These are phyloP conservation scores for Nicotiana rustica DNA, from an alignment of 305 asterid species.

Conservation along the genomic window DNA sequence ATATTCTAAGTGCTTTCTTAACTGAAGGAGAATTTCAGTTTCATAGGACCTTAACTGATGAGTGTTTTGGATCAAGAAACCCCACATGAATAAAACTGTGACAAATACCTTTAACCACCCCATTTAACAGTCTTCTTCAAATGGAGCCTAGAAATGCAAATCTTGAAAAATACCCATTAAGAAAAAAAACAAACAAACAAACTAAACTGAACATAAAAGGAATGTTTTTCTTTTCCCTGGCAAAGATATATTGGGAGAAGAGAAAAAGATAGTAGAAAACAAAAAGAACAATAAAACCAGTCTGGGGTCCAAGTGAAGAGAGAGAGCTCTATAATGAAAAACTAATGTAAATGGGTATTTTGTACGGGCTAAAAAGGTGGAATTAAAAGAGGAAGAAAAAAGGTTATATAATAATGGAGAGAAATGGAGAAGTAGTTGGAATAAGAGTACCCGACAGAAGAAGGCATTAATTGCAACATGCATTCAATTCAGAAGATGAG, in stretches of 20 bases:
- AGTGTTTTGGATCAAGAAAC: conserved; percentile 57
- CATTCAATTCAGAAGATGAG: conserved; percentile 21
- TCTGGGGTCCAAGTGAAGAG: not conserved
- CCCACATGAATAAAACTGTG: conserved; percentile 54
- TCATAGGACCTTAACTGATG: conserved; percentile 69
- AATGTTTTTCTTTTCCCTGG: conserved; percentile 28
- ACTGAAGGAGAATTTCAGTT: conserved; percentile 81
- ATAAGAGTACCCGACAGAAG: not conserved
- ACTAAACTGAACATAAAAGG: not conserved
- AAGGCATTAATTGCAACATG: not conserved
- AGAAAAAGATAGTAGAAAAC: not conserved
- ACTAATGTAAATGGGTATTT: conserved; percentile 6
- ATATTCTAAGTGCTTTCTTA: conserved; percentile 83
- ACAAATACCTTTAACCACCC: conserved; percentile 43
- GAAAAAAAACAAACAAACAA: not conserved
- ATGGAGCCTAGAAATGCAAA: conserved; percentile 15
- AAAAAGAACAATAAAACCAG: not conserved
- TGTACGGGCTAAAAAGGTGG: conserved; percentile 13
- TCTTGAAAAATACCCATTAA: conserved; percentile 27
- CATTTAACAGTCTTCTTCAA: conserved; percentile 40
- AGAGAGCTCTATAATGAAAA: not conserved
- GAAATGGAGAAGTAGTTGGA: conserved; percentile 16
- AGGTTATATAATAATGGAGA: not conserved
- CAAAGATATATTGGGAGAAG: conserved; percentile 3
- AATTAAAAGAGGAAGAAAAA: not conserved